Evolutionary conservation across 139 green algal genomes (phyloP).

Genomic region (Haematococcus sp.): DNA sequence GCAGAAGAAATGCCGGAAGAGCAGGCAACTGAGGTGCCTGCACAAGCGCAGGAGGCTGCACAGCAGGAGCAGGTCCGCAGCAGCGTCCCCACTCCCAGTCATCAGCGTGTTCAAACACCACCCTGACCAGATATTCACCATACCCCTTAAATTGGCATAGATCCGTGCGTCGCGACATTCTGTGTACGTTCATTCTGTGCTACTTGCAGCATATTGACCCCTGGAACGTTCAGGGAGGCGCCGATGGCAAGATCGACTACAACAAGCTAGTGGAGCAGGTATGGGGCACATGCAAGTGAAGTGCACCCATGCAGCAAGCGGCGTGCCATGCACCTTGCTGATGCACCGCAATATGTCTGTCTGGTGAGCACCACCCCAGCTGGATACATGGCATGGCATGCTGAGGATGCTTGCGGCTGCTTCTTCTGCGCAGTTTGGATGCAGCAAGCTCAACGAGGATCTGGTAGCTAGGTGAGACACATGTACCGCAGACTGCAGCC

Average conservation of each 20-base stretch:
- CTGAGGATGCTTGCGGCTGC: background rate
- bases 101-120: too few species aligned
- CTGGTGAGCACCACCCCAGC: background rate
- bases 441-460: constrained; percentile 35
- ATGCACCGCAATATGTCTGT: too few species aligned
- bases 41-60: too few species aligned
- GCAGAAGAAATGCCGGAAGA: too few species aligned
- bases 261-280: constrained; percentile 89
- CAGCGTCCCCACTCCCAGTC: too few species aligned
- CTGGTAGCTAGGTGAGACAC: constrained; percentile 46
- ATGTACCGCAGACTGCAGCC: too few species aligned
- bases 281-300: background rate
- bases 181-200: background rate
- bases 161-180: too few species aligned
- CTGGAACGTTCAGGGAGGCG: constrained; percentile 87
- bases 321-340: too few species aligned
- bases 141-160: too few species aligned
- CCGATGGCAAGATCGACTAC: constrained; percentile 95
- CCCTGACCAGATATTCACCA: too few species aligned
- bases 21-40: too few species aligned
- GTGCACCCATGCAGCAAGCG: background rate
- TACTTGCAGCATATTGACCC: constrained; percentile 62
- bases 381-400: background rate
- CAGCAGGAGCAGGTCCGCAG: too few species aligned
- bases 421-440: constrained; percentile 44